Base-by-base conservation (phyloP, 164 flowering plant genomes). In the Vitis amurensis region DNA sequence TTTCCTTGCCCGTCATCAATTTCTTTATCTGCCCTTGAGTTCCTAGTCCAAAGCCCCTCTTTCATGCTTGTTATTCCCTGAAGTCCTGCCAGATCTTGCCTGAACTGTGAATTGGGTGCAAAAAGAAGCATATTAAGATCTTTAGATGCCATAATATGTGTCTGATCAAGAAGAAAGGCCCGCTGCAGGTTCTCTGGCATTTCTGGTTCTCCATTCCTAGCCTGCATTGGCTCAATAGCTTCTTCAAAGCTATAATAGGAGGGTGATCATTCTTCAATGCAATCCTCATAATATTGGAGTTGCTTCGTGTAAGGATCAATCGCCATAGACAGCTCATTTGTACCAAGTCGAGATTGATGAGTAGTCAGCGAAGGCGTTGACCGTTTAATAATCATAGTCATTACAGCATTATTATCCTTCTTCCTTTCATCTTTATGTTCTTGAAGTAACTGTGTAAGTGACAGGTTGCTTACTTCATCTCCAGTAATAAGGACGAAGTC, bases 381-480 rank as follows among this genome's bases (percentile, higher is more conserved):
- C 73, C 79, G 82, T 78, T 85, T 87, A 44, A 95, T 80, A 58
- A 95, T 90, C 98, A 95, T 90, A 11, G 99, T 93, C 99, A 95
- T 91, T 56, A 95, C 86, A 58, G 97, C 96, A 68, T 88, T 86
- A 64, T 70, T 76, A 70, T 95, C 99, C 61, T 86, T 93, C 74
- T 87, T 91, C 85, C 69, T 86, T 73, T 97, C 84, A 69, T 93
- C 97, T 59, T 85, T 91, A 49, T 95, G 99, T 64, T 95, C 97
- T 77, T 87, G 82, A 70, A 95, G 87, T 19, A 79, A 97, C 67
- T 82, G 75, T 9, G 87, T 73, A 19, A 95, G 90, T 8, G 93
- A 83, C 97, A 95, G 91, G 80, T 95, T 95, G 85, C 99, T 93
- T 27, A 93, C 89, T 9, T 97, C 93, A 77, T 95, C 99, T 19